Evolutionary conservation across 495 filamentous ascomycete genomes (phyloP), one percentile per base, ranked within the genome.

Genomic region (Annulohypoxylon moriforme): DNA sequence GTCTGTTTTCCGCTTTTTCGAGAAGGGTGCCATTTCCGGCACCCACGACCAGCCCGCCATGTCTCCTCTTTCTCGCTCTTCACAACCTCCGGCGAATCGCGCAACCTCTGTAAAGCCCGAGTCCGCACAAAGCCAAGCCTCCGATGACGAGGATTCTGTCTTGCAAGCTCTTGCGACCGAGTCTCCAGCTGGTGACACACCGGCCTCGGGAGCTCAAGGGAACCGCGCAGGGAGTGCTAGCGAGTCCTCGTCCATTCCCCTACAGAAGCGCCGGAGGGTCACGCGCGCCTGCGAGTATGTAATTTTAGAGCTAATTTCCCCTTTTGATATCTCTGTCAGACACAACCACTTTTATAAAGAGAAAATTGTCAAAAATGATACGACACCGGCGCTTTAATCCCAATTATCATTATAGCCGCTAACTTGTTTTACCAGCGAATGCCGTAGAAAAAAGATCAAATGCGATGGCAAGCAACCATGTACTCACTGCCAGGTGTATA

Each of bases 391-490:
- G 31, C n/a, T 44, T 18, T 20, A 66, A 25, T 42, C 18, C 27
- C 10, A 40, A 42, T 22, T 25, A 42, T 33, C 11, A 25, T 16
- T 31, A 40, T 27, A n/a, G 49, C 53, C 18, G 40, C 69, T 72
- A 56, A 72, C 64, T 33, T 44, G 7, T 24, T 31, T 40, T 55
- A 22, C 4, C 6, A 72, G 69, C 77, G 96, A 99, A 78, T 99
- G 94, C 77, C 88, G 96, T 52, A 86, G 96, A 72, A 99, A 99
- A 81, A 99, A 99, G 81, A 98, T 98, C 79, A 99, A 98, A 80
- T 98, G 95, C 75, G 95, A 98, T 77, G 96, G 96, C 64, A 97
- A 97, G 81, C 94, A 97, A 79, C 96, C 96, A 8, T 99, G 96
- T 80, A 97, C 96, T 1, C 96, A 98, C 79, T 99, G 96, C 81